Base-by-base conservation (phyloP, 345 rosid species). In the Mangifera indica region DNA sequence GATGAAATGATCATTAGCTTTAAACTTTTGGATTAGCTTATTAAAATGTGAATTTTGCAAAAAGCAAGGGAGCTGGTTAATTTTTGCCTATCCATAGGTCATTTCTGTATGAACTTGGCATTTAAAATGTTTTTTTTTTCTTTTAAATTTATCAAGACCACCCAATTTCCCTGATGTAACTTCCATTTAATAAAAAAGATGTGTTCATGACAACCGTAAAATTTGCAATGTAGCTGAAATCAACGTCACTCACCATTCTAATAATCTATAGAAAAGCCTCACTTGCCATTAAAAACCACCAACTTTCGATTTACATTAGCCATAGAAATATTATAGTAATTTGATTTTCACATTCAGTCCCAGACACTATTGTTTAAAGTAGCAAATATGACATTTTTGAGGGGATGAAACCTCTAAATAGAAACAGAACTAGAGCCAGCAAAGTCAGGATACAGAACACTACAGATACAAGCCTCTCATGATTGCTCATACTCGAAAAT, bases 401-500 rank as follows among this genome's bases (percentile, higher is more conserved):
- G 60, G 25, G 69, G 60, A 69, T 26, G 55, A n/a, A 67, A 4
- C 81, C 75, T 54, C 76, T 74, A 9, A 66, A 2, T 21, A 69
- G 20, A 17, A 37, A 68, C 59, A 73, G 48, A 21, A 73, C 48
- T 74, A 84, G 12, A 70, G 69, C 69, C 46, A 79, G 62, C 60
- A 82, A 13, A 60, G 59, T 51, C 53, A 81, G 68, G 56, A 74
- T 5, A 12, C 58, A 58, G 6, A 77, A 44, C 13, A 57, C 45
- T 7, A 37, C 69, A 25, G 53, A 56, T 17, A 72, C 51, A 11
- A 63, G 32, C 62, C 71, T 59, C 3, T 20, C 71, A 9, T 37
- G 51, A 42, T 42, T n/a, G 4, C 57, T 72, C 48, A 15, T 78
- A 21, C 40, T 55, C 0, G 59, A 34, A 10, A 73, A 52, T 18